A percentile compares a stretch with the other conserved stretches of the same genome.
phyloP scores from a whole-genome alignment of 2,329 filamentous ascomycete genomes.

The Penicillium sp. region DNA sequence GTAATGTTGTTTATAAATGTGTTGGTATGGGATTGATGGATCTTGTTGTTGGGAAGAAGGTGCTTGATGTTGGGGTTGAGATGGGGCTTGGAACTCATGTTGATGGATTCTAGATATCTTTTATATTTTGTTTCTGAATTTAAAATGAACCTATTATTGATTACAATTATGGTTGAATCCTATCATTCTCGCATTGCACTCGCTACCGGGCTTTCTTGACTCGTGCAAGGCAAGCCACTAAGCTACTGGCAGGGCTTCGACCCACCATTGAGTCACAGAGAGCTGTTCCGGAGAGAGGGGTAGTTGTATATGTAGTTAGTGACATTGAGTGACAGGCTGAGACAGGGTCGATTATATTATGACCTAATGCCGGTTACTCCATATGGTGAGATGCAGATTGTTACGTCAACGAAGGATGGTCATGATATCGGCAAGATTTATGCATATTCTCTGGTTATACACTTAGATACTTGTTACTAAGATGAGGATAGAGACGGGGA shows the following conservation, averaged over 20 bases:
- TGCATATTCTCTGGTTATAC: no score
- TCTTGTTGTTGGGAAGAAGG: slow-evolving; percentile 44
- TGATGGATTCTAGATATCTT: slow-evolving; percentile 34
- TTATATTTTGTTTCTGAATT: not conserved
- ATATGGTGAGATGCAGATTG: not conserved
- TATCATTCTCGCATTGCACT: not conserved
- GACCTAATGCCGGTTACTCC: not conserved
- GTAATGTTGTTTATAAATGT: slow-evolving; percentile 51
- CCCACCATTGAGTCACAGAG: not conserved
- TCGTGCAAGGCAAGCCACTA: not conserved
- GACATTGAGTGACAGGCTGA: not conserved
- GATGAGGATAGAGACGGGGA: no score
- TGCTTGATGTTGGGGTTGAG: slow-evolving; percentile 39
- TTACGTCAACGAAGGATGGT: no score
- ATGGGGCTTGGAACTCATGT: slow-evolving; percentile 35
- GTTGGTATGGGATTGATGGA: slow-evolving; percentile 54
- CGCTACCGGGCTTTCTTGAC: not conserved
- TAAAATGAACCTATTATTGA: not conserved
- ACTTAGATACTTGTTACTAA: no score
- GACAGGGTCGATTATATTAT: not conserved
- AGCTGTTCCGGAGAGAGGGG: not conserved
- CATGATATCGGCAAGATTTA: no score
- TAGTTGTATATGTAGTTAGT: not conserved
- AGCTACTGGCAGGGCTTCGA: not conserved
- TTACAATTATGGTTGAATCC: not conserved